Percentiles rank a stretch among this genome's conserved stretches.
These are phyloP conservation scores for Murraya paniculata DNA, from an alignment of 345 rosid species.

Conservation along the genomic window DNA sequence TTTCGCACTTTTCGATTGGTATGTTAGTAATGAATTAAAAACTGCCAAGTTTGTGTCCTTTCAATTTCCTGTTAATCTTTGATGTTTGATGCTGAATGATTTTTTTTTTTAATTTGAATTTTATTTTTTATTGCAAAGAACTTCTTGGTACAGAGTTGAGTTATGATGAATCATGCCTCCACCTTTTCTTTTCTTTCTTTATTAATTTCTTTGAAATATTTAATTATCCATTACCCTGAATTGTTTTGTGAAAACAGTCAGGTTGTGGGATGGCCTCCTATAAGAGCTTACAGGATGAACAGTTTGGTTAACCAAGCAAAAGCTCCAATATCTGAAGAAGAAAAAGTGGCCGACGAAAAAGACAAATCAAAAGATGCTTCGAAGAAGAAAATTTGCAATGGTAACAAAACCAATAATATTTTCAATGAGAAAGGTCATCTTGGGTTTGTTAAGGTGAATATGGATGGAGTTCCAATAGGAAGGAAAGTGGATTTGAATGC, in stretches of 20 bases:
- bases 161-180: too few species aligned
- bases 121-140: background rate
- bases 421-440: slow-evolving; percentile 47
- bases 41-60: background rate
- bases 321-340: slow-evolving; percentile 54
- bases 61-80: background rate
- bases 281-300: slow-evolving; percentile 77
- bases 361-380: slow-evolving; percentile 50
- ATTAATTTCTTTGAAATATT: background rate
- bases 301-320: slow-evolving; percentile 70
- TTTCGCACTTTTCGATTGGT: background rate
- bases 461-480: slow-evolving; percentile 88
- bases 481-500: slow-evolving; percentile 85
- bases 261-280: slow-evolving; percentile 95
- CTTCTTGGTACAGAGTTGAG: too few species aligned
- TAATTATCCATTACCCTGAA: background rate
- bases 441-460: slow-evolving; percentile 85
- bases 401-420: slow-evolving; percentile 17
- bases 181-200: too few species aligned
- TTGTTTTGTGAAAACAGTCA: slow-evolving; percentile 51
- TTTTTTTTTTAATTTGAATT: background rate
- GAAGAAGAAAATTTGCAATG: slow-evolving; percentile 43
- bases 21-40: background rate
- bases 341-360: slow-evolving; percentile 35
- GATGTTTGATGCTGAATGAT: background rate